Evolutionary conservation across 2,329 filamentous ascomycete species (phyloP), one percentile per base, ranked within the genome.

Genomic region (Tolypocladium ophioglossoides): DNA sequence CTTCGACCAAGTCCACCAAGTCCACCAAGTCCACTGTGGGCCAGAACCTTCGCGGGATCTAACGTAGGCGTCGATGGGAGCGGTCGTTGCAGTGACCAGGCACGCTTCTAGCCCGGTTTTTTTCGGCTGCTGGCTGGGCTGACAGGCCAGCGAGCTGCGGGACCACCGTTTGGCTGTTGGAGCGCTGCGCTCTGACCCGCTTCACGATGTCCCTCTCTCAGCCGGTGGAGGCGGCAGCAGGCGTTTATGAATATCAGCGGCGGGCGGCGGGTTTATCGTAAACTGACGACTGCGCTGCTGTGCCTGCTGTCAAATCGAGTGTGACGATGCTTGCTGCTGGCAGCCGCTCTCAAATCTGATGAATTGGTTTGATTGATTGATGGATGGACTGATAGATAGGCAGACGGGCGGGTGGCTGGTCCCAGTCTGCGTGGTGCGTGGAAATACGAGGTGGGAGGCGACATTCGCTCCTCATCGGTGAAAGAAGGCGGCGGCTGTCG

Each of bases 371-470:
- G 41, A 40, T 14, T 32, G 37, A 30, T 11, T 34, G 44, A 34
- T 20, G n/a, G 10, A 48, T 20, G 24, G 18, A 16, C 30, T 18
- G 30, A 8, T 52, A 14, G n/a, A 41, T 35, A n/a, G 20, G 20
- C 32, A 18, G 39, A 24, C 18, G 40, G 30, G 30, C 27, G 20
- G 39, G 30, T 27, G 41, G 39, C 39, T 46, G 39, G 35, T 27
- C 22, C 41, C 40, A 35, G n/a, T 9, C 27, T 48, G 50, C 50
- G 22, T 30, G 14, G 30, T 52, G 24, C 34, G 41, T 50, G 32
- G 37, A 51, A 52, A 56, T 55, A 55, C 55, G 55, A 56, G 55
- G 55, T 52, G 32, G 41, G 50, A 50, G 39, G 46, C 52, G 44
- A 44, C 12, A 27, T 14, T 44, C 12, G 40, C 12, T 27, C 22